phyloP scores from a whole-genome alignment of 1,284 basidiomycete genomes.

The Sanghuangporus sanghuang region DNA sequence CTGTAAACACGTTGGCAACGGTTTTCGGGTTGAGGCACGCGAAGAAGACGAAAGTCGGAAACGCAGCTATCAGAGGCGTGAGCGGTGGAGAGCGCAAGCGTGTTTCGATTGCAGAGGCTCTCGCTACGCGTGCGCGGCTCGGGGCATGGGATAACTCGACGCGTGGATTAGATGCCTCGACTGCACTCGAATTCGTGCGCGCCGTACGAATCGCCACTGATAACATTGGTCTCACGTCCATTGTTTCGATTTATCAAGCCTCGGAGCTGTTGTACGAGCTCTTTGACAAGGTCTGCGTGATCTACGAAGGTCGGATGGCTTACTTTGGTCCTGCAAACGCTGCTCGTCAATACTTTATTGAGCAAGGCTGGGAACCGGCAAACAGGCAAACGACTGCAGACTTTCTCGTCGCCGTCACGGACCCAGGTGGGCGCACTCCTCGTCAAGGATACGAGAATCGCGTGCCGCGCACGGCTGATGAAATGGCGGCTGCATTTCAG shows the following conservation, averaged over 20 bases:
- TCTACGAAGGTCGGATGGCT: constrained; percentile 59
- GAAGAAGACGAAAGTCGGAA: constrained; percentile 40
- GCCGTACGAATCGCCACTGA: constrained; percentile 53
- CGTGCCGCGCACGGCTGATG: constrained; percentile 56
- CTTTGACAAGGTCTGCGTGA: constrained; percentile 62
- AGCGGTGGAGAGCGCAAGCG: constrained; percentile 63
- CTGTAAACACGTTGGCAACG: constrained; percentile 33
- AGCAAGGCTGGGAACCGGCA: constrained; percentile 55
- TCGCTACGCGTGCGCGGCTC: constrained; percentile 54
- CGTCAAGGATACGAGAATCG: constrained; percentile 40
- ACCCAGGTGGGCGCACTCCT: constrained; percentile 50
- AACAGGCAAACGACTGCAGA: constrained; percentile 44
- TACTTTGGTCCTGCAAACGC: constrained; percentile 52
- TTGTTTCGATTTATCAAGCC: constrained; percentile 62
- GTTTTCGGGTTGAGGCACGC: constrained; percentile 40
- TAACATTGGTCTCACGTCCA: constrained; percentile 41
- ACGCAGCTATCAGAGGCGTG: constrained; percentile 39
- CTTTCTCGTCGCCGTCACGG: constrained; percentile 42
- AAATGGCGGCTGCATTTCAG: constrained; percentile 45
- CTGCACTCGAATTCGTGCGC: constrained; percentile 54
- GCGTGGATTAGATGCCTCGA: constrained; percentile 51
- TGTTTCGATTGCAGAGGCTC: constrained; percentile 69
- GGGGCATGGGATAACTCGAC: constrained; percentile 67
- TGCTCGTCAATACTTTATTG: constrained; percentile 55
- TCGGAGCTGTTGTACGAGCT: constrained; percentile 41